Percentiles rank a stretch among this genome's conserved stretches.
Conservation (phyloP, 139 green algal species). For the Desmodesmus armatus region DNA sequence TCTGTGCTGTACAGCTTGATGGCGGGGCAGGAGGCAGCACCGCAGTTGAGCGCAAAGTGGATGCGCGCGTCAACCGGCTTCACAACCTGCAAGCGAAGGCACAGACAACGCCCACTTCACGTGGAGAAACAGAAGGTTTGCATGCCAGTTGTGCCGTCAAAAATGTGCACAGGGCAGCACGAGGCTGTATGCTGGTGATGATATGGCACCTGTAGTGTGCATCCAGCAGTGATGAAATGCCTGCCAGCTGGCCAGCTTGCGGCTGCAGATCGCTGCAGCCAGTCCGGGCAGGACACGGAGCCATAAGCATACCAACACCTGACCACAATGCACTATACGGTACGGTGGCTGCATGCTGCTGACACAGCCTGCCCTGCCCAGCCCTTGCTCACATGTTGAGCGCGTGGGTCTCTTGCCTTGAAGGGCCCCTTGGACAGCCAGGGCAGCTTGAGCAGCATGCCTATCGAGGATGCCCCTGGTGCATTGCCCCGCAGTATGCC, state of each 20-base stretch:
- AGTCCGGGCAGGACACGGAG: too few species aligned
- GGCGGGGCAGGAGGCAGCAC: slow-evolving; percentile 92
- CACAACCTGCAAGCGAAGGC: slow-evolving; percentile 63
- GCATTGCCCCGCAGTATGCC: slow-evolving; percentile 92
- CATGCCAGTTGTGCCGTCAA: too few species aligned
- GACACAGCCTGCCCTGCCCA: not conserved
- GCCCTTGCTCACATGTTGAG: slow-evolving; percentile 13
- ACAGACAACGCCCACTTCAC: too few species aligned
- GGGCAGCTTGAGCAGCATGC: slow-evolving; percentile 45
- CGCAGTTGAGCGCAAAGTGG: slow-evolving; percentile 97
- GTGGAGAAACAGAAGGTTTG: too few species aligned
- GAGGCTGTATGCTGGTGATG: too few species aligned
- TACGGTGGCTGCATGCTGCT: not conserved
- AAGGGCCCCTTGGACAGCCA: slow-evolving; percentile 51
- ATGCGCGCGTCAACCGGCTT: slow-evolving; percentile 85
- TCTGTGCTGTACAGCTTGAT: slow-evolving; percentile 89
- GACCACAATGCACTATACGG: not conserved
- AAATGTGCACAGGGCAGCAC: too few species aligned
- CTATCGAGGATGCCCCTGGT: slow-evolving; percentile 28
- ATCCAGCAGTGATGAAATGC: too few species aligned
- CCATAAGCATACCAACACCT: too few species aligned
- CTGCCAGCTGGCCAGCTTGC: too few species aligned
- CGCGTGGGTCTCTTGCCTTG: slow-evolving; percentile 34
- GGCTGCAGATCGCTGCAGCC: too few species aligned
- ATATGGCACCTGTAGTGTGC: too few species aligned